phyloP scores from a whole-genome alignment of 75 land plant species.

The Sequoia sempervirens region DNA sequence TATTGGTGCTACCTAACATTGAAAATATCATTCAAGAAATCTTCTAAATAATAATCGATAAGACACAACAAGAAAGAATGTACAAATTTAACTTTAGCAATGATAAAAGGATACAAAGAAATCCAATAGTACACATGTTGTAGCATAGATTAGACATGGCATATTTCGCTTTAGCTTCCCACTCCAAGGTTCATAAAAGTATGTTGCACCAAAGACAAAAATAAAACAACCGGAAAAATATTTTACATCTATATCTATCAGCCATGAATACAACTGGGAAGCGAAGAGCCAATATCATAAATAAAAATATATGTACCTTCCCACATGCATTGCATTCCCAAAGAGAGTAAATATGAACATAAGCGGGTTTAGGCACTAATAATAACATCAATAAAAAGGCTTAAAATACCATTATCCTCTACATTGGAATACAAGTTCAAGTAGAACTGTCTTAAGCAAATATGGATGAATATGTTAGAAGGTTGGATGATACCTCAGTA shows the following conservation, averaged over 20 bases:
- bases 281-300: background rate
- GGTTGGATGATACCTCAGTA: slow-evolving; percentile 43
- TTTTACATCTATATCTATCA: background rate
- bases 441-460: no score
- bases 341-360: slow-evolving; percentile 74
- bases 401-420: background rate
- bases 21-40: no score
- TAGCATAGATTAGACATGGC: slow-evolving; percentile 92
- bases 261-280: background rate
- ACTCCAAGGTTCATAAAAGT: slow-evolving; percentile 53
- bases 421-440: background rate
- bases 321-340: slow-evolving; percentile 75
- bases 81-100: no score
- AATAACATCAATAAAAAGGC: background rate
- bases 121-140: slow-evolving; percentile 73
- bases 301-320: slow-evolving; percentile 36
- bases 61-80: no score
- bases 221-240: no score
- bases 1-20: no score
- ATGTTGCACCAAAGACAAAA: slow-evolving; percentile 47
- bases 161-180: slow-evolving; percentile 65
- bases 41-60: no score
- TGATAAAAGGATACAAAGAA: slow-evolving; percentile 64
- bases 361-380: slow-evolving; percentile 68
- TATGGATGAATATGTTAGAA: background rate